Percentiles rank a stretch among this genome's conserved stretches.
Evolutionary conservation across 805 yeast genomes (phyloP).

Genomic region (Zygosaccharomyces lentus): DNA sequence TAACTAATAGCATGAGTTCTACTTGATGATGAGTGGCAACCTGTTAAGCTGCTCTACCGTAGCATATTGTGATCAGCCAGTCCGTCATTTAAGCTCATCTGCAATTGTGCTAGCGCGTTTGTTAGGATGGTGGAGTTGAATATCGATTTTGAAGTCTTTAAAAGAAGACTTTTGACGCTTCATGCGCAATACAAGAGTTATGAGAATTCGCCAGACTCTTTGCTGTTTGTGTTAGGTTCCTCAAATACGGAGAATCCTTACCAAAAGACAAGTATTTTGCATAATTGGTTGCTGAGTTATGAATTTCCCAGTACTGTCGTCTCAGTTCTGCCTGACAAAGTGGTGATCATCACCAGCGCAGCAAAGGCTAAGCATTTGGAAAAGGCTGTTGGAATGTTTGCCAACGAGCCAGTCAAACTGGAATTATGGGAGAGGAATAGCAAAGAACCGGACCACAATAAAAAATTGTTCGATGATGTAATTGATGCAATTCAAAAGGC

Average conservation of each 20-base stretch:
- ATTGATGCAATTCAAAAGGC: constrained; percentile 41
- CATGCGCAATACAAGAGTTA: constrained; percentile 27
- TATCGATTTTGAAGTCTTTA: constrained; percentile 30
- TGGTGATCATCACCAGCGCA: constrained; percentile 68
- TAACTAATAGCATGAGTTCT: not conserved
- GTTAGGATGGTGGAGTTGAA: constrained; percentile 31
- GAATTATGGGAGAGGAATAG: constrained; percentile 65
- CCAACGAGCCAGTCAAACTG: constrained; percentile 47
- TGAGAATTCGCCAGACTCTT: constrained; percentile 39
- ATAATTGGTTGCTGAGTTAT: constrained; percentile 89
- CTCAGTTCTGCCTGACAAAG: constrained; percentile 54
- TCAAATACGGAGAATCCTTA: constrained; percentile 85
- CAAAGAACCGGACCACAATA: constrained; percentile 76
- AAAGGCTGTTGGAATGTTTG: constrained; percentile 32
- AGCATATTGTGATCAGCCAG: not conserved
- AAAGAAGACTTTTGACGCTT: constrained; percentile 27
- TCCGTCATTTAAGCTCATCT: not conserved
- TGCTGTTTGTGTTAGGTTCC: constrained; percentile 75
- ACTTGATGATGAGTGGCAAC: not conserved
- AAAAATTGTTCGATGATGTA: constrained; percentile 57
- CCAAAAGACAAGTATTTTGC: constrained; percentile 79
- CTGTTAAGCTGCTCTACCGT: not conserved
- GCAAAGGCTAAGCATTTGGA: constrained; percentile 77
- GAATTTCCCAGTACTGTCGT: constrained; percentile 92
- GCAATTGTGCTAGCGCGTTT: not conserved